Evolutionary conservation across 345 rosid genomes (phyloP).

Genomic region (Brassica rapa): DNA sequence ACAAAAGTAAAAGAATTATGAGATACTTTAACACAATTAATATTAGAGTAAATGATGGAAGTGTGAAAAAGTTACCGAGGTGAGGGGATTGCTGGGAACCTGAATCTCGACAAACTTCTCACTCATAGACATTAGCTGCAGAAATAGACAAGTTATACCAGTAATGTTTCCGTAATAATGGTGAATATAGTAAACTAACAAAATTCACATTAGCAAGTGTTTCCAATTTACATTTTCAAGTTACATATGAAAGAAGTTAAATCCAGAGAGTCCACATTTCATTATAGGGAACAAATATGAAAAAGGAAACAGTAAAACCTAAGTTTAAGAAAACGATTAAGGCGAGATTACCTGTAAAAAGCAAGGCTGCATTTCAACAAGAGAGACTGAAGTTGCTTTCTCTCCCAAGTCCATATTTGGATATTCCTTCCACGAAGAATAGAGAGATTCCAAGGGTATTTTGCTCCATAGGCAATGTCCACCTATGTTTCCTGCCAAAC

Average conservation of each 20-base stretch:
- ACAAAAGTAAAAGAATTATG: constrained; percentile 16
- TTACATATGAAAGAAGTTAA: constrained; percentile 14
- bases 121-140: not conserved
- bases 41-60: constrained; percentile 8
- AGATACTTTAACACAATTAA: constrained; percentile 14
- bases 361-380: constrained; percentile 76
- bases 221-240: constrained; percentile 4
- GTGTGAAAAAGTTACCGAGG: constrained; percentile 48
- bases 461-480: constrained; percentile 82
- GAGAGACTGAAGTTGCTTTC: constrained; percentile 62
- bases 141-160: constrained; percentile 29
- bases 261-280: constrained; percentile 14
- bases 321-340: not conserved
- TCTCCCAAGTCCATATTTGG: constrained; percentile 83
- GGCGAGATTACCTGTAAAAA: constrained; percentile 64
- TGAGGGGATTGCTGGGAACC: constrained; percentile 59
- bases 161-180: constrained; percentile 1
- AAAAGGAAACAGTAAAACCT: constrained; percentile 5
- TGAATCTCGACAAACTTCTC: constrained; percentile 71
- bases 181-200: not conserved
- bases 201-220: not conserved
- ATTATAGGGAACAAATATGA: not conserved
- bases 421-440: constrained; percentile 69
- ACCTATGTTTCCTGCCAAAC: constrained; percentile 67
- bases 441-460: constrained; percentile 72